phyloP scores from a whole-genome alignment of 352 stramenopile genomes.

The Pythium insidiosum region DNA sequence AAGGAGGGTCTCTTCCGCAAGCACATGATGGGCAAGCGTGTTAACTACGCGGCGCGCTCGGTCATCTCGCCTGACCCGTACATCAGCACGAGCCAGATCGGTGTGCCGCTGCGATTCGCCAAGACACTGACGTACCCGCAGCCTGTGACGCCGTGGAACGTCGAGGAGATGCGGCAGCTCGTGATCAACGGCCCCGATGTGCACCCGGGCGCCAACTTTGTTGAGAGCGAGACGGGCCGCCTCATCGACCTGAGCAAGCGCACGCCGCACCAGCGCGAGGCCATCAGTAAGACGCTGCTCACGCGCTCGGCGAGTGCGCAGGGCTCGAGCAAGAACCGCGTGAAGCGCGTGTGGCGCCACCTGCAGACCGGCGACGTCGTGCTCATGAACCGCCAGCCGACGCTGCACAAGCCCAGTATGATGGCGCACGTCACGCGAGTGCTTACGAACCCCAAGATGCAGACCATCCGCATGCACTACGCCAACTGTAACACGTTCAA shows the following conservation, averaged over 20 bases:
- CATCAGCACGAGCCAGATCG: slow-evolving; percentile 99
- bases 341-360: slow-evolving; percentile 97
- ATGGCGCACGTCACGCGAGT: slow-evolving; percentile 99
- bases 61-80: slow-evolving; percentile 99
- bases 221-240: slow-evolving; percentile 92
- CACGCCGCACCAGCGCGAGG: slow-evolving; percentile 88
- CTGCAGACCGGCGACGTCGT: slow-evolving; percentile 97
- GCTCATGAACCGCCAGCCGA: slow-evolving; percentile 99
- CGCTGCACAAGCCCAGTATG: slow-evolving; percentile 99
- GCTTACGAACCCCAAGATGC: slow-evolving; percentile 94
- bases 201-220: slow-evolving; percentile 97
- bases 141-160: slow-evolving; percentile 97
- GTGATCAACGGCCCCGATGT: slow-evolving; percentile 94
- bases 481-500: slow-evolving; percentile 99
- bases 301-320: slow-evolving; percentile 79
- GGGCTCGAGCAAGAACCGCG: slow-evolving; percentile 75
- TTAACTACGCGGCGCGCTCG: slow-evolving; percentile 98
- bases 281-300: slow-evolving; percentile 95
- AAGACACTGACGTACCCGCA: slow-evolving; percentile 98
- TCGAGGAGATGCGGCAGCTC: slow-evolving; percentile 94
- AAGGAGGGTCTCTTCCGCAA: slow-evolving; percentile 99
- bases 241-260: slow-evolving; percentile 95
- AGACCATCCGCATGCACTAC: slow-evolving; percentile 99
- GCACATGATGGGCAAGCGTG: slow-evolving; percentile 97
- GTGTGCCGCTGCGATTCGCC: slow-evolving; percentile 96